Evolutionary conservation across 495 filamentous ascomycete genomes (phyloP).

Genomic region (Penicillium soppii): DNA sequence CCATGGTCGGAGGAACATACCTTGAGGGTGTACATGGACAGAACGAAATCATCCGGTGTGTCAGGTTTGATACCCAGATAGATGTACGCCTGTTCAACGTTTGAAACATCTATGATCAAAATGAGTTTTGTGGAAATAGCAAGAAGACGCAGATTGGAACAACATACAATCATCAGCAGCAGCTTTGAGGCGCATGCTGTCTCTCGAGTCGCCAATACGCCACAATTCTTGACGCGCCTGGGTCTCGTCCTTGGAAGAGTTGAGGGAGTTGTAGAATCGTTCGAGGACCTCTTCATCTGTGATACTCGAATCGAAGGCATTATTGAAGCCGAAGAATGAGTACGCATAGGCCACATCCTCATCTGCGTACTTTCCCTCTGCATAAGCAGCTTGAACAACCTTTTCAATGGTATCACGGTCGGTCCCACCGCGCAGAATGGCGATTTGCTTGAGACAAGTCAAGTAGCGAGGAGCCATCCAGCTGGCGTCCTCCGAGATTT

Average conservation of each 20-base stretch:
- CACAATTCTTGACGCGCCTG: constrained; percentile 53
- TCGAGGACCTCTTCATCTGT: constrained; percentile 59
- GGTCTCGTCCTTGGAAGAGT: constrained; percentile 44
- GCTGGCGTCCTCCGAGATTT: constrained; percentile 36
- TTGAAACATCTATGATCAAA: constrained; percentile 48
- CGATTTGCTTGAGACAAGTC: constrained; percentile 37
- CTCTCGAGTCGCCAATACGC: constrained; percentile 53
- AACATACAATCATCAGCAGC: constrained; percentile 54
- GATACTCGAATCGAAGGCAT: constrained; percentile 33
- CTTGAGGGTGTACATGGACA: constrained; percentile 58
- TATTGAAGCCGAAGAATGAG: constrained; percentile 48
- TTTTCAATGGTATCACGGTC: constrained; percentile 35
- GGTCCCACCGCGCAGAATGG: constrained; percentile 30
- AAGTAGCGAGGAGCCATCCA: constrained; percentile 31
- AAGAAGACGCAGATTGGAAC: background rate
- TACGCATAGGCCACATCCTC: constrained; percentile 57
- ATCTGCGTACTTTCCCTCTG: constrained; percentile 47
- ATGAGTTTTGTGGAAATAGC: constrained; percentile 5
- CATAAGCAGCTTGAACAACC: constrained; percentile 38
- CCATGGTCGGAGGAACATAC: constrained; percentile 23
- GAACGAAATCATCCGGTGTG: constrained; percentile 59
- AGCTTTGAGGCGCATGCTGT: constrained; percentile 53
- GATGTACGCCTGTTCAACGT: constrained; percentile 58
- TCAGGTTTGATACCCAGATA: constrained; percentile 54
- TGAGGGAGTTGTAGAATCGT: constrained; percentile 53